phyloP scores from a whole-genome alignment of 1,139 yeast genomes.

The Pneumocystis jirovecii region DNA sequence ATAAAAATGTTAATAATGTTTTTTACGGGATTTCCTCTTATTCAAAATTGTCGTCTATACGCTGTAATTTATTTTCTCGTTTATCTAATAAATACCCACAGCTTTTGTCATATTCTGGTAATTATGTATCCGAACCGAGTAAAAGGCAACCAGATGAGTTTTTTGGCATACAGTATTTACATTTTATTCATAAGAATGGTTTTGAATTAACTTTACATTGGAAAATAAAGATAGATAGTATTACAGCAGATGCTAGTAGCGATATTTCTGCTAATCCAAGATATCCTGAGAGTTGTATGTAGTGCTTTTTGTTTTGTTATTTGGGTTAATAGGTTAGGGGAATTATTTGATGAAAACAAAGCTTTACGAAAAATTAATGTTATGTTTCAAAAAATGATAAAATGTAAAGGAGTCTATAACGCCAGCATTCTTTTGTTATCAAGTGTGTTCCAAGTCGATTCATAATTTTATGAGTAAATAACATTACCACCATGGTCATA shows the following conservation, averaged over 20 bases:
- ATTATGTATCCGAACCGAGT: neutral
- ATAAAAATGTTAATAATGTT: neutral
- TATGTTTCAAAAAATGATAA: neutral
- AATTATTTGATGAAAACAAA: neutral
- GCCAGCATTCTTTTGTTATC: neutral
- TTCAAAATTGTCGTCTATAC: neutral
- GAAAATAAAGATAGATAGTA: neutral
- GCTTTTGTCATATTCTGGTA: neutral
- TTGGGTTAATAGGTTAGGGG: neutral
- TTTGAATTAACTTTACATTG: neutral
- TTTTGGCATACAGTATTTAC: neutral
- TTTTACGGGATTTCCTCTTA: neutral
- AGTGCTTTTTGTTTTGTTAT: neutral
- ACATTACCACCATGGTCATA: neutral
- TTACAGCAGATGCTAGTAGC: neutral
- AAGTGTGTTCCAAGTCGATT: neutral
- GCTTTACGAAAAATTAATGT: neutral
- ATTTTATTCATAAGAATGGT: neutral
- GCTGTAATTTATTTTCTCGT: neutral
- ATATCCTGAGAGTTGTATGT: neutral
- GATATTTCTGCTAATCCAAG: neutral
- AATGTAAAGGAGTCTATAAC: neutral
- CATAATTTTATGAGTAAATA: neutral
- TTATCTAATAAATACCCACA: neutral
- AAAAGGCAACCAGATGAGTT: neutral